Conservation (phyloP, 371 early-diverging fungal genomes). For the Apophysomyces trapeziformis region DNA sequence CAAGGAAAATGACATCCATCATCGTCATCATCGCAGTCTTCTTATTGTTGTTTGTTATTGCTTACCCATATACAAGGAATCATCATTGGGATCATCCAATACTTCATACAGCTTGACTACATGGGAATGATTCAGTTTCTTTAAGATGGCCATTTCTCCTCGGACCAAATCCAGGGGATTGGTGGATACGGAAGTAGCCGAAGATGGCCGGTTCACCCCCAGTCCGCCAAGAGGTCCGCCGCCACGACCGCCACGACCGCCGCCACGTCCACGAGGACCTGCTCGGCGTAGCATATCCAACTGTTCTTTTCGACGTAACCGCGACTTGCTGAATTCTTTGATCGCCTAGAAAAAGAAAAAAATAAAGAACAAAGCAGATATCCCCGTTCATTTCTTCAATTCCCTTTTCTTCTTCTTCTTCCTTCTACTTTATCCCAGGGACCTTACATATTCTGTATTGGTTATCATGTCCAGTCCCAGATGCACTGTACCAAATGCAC, state of each 20-base stretch:
- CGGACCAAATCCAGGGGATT: conserved; percentile 88
- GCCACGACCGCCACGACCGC: not conserved
- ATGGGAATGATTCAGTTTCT: conserved; percentile 89
- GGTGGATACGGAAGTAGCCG: not conserved
- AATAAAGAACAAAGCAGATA: not conserved
- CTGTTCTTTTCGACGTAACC: conserved; percentile 76
- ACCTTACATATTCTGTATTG: conserved; percentile 58
- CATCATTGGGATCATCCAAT: conserved; percentile 84
- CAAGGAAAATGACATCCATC: not conserved
- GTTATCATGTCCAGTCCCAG: conserved; percentile 69
- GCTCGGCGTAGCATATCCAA: conserved; percentile 54
- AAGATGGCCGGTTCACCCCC: conserved; percentile 30
- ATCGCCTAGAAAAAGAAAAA: conserved; percentile 64
- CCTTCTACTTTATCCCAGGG: too few relatives aligned
- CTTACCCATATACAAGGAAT: conserved; percentile 80
- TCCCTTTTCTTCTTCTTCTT: not conserved
- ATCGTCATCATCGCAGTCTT: not conserved
- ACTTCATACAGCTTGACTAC: conserved; percentile 93
- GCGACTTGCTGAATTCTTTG: conserved; percentile 91
- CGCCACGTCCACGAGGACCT: conserved; percentile 27
- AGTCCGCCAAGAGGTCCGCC: conserved; percentile 42
- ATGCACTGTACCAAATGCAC: conserved; percentile 90
- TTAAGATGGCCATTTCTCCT: conserved; percentile 92
- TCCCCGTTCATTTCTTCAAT: not conserved
- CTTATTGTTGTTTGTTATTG: not conserved